Evolutionary conservation across 2,329 filamentous ascomycete genomes (phyloP).

Genomic region (Pseudogymnoascus sp.): DNA sequence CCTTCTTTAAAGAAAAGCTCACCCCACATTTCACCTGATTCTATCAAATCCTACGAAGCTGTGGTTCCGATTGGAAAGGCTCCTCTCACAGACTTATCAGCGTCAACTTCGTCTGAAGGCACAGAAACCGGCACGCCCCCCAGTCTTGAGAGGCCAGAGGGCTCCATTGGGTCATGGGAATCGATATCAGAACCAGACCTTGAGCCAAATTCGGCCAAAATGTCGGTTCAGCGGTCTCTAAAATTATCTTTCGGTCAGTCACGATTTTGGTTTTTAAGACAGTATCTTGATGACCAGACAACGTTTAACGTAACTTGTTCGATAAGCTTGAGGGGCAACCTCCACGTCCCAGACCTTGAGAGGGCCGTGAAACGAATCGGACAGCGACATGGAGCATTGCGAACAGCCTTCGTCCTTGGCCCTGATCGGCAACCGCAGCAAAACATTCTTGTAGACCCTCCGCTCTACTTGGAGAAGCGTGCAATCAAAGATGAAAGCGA

Average conservation of each 20-base stretch:
- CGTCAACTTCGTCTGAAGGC: neutral
- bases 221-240: neutral
- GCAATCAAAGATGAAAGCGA: conserved; percentile 12
- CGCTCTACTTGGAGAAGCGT: conserved; percentile 4
- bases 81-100: neutral
- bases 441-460: neutral
- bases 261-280: conserved; percentile 23
- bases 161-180: neutral
- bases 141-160: neutral
- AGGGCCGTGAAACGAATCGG: conserved; percentile 19
- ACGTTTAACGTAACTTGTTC: conserved; percentile 22
- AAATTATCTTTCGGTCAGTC: conserved; percentile 13
- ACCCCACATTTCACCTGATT: neutral
- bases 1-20: neutral
- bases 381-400: conserved; percentile 23
- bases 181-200: neutral
- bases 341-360: conserved; percentile 18
- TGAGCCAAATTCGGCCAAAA: neutral
- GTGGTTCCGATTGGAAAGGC: neutral
- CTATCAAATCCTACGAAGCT: neutral
- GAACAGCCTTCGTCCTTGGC: conserved; percentile 21
- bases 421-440: neutral
- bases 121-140: neutral
- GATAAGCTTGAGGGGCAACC: conserved; percentile 18
- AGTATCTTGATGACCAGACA: conserved; percentile 22